Evolutionary conservation across 2,329 filamentous ascomycete species (phyloP).

Genomic region (Penicillium occitanis): DNA sequence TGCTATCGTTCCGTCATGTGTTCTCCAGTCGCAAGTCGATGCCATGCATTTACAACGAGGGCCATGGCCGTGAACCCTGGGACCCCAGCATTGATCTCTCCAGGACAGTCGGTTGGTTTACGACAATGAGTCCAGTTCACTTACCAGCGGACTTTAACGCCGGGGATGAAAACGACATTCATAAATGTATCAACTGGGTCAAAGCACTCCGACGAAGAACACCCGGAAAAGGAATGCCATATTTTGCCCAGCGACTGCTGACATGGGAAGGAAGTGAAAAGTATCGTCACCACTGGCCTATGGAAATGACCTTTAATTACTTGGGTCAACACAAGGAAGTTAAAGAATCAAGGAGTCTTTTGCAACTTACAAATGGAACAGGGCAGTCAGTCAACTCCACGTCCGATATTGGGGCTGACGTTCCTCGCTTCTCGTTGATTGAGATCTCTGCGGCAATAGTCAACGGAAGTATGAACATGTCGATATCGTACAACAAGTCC

Average conservation of each 20-base stretch:
- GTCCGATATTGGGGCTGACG: slow-evolving; percentile 19
- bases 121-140: slow-evolving; percentile 24
- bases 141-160: slow-evolving; percentile 5
- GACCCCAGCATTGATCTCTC: slow-evolving; percentile 25
- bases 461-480: slow-evolving; percentile 21
- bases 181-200: slow-evolving; percentile 24
- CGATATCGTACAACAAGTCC: slow-evolving; percentile 21
- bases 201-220: slow-evolving; percentile 40
- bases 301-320: slow-evolving; percentile 30
- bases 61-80: slow-evolving; percentile 28
- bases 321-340: slow-evolving; percentile 25
- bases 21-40: slow-evolving; percentile 23
- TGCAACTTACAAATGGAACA: slow-evolving; percentile 22
- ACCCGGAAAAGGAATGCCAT: slow-evolving; percentile 39
- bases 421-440: slow-evolving; percentile 24
- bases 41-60: slow-evolving; percentile 27
- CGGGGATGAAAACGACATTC: slow-evolving; percentile 7
- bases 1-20: slow-evolving; percentile 24
- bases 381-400: slow-evolving; percentile 17
- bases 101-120: slow-evolving; percentile 30
- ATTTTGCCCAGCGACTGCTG: slow-evolving; percentile 41
- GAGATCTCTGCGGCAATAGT: slow-evolving; percentile 23
- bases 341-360: slow-evolving; percentile 21
- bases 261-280: slow-evolving; percentile 30
- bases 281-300: slow-evolving; percentile 21